phyloP scores from a whole-genome alignment of 2,329 filamentous ascomycete species.

The Neofusicoccum ribis region DNA sequence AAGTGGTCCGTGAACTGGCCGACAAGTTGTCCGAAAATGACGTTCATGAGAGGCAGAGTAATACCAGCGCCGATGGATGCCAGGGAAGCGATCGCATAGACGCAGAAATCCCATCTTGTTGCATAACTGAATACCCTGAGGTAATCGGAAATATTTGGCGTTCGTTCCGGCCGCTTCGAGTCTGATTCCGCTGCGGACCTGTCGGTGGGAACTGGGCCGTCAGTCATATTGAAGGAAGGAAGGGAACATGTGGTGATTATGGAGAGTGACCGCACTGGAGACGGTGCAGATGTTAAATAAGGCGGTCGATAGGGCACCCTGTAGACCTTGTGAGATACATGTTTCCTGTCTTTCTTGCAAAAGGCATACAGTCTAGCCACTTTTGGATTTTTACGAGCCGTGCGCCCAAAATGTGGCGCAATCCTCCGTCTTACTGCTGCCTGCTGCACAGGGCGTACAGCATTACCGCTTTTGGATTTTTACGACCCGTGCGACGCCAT shows the following conservation, averaged over 20 bases:
- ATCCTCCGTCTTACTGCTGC: neutral
- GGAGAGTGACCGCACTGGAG: too few species aligned
- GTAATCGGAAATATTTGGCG: neutral
- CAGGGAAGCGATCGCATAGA: neutral
- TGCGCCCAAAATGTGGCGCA: neutral
- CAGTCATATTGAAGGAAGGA: neutral
- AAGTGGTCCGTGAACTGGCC: neutral
- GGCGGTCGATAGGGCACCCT: neutral
- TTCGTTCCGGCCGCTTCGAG: neutral
- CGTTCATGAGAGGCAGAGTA: conserved; percentile 1
- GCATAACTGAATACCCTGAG: neutral
- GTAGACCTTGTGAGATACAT: too few species aligned
- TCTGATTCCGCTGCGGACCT: neutral
- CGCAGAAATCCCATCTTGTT: conserved; percentile 1
- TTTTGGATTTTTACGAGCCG: too few species aligned
- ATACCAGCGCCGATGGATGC: neutral
- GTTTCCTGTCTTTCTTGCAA: too few species aligned
- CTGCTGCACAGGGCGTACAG: neutral
- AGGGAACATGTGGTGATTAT: neutral
- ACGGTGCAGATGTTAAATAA: neutral
- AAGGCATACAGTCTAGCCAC: too few species aligned
- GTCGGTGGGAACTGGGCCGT: neutral
- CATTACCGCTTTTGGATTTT: conserved; percentile 7
- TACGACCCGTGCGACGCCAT: neutral
- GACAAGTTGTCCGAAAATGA: conserved; percentile 5